Conservation (phyloP, 805 yeast genomes). For the Lachancea kluyveri region DNA sequence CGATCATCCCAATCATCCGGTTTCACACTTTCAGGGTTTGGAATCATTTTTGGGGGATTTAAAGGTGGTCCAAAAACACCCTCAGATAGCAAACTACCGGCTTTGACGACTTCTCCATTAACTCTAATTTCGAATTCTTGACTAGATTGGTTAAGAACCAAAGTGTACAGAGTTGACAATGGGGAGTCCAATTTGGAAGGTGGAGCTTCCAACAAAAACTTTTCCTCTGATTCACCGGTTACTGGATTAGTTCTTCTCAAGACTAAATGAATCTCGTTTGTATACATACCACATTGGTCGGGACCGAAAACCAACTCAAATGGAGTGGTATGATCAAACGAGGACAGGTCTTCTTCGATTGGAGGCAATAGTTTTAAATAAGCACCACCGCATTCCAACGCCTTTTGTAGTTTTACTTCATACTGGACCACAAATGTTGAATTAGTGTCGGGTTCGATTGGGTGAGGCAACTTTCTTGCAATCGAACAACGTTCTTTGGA, state of each 20-base stretch:
- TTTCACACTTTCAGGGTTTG: conserved; percentile 49
- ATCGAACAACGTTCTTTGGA: conserved; percentile 82
- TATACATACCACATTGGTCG: conserved; percentile 70
- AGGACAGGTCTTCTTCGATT: conserved; percentile 31
- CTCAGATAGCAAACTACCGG: conserved; percentile 60
- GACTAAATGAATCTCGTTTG: conserved; percentile 76
- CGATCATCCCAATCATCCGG: conserved; percentile 84
- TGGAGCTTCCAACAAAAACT: conserved; percentile 64
- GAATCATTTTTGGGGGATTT: conserved; percentile 59
- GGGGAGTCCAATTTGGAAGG: conserved; percentile 44
- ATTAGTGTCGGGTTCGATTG: conserved; percentile 49
- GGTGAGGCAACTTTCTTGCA: conserved; percentile 49
- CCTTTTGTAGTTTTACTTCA: conserved; percentile 79
- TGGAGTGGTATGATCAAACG: conserved; percentile 43
- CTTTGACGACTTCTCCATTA: conserved; percentile 66
- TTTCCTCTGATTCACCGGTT: conserved; percentile 57
- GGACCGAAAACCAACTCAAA: conserved; percentile 94
- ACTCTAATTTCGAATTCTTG: conserved; percentile 74
- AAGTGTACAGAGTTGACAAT: conserved; percentile 66
- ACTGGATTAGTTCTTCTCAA: conserved; percentile 50
- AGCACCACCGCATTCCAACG: conserved; percentile 83
- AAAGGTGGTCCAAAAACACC: conserved; percentile 57
- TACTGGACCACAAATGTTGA: conserved; percentile 78
- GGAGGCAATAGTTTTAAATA: conserved; percentile 65
- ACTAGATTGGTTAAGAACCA: conserved; percentile 52